A percentile compares a stretch with the other conserved stretches of the same genome.
phyloP scores from a whole-genome alignment of 345 rosid genomes.

The Citrus medica region DNA sequence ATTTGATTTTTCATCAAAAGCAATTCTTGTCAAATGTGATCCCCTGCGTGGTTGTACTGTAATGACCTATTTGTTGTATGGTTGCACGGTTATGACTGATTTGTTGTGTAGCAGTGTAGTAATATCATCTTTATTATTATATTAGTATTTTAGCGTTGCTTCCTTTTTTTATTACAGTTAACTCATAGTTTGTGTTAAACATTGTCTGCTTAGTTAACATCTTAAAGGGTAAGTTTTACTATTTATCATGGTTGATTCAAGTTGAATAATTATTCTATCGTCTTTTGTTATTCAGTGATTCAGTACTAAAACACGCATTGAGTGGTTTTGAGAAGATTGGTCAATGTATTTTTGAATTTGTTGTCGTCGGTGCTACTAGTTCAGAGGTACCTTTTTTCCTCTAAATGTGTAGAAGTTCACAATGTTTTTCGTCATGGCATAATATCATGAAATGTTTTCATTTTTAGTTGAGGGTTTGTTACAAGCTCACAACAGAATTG shows the following conservation, averaged over 20 bases:
- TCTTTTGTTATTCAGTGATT: conserved; percentile 52
- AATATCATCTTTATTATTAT: not conserved
- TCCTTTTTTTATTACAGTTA: not conserved
- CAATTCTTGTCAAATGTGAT: not conserved
- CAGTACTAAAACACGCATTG: conserved; percentile 75
- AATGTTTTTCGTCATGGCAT: not conserved
- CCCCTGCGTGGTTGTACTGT: not conserved
- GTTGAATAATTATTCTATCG: conserved; percentile 1
- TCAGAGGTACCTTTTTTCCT: conserved; percentile 66
- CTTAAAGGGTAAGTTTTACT: not conserved
- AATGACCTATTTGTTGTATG: not conserved
- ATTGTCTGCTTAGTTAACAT: not conserved
- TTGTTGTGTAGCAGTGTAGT: too few relatives aligned
- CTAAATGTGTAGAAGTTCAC: not conserved
- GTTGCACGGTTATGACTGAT: too few relatives aligned
- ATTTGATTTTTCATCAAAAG: not conserved
- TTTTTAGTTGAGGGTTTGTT: conserved; percentile 82
- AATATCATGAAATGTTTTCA: conserved; percentile 2
- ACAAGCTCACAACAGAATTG: conserved; percentile 84
- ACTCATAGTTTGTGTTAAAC: not conserved
- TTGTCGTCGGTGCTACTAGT: conserved; percentile 81
- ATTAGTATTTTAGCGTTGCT: not conserved
- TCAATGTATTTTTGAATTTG: conserved; percentile 78
- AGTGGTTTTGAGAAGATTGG: conserved; percentile 93
- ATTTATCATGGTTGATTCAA: not conserved